Percentiles rank a stretch among this genome's conserved stretches.
Conservation (phyloP, 345 rosid species). For the Trapa incisa region DNA sequence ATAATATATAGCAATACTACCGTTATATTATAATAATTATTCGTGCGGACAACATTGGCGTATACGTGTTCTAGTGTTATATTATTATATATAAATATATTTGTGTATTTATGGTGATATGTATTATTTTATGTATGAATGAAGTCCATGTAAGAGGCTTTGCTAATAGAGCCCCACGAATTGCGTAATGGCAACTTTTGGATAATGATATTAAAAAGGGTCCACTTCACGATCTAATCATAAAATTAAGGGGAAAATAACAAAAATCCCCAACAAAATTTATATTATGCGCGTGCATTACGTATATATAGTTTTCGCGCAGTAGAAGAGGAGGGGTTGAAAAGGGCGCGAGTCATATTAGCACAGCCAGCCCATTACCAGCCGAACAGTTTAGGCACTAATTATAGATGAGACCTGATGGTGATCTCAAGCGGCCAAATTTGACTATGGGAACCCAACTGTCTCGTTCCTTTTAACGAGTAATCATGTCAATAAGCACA, state of each 20-base stretch:
- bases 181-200: slow-evolving; percentile 2
- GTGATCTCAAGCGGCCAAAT: not conserved
- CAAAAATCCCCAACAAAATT: not conserved
- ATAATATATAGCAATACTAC: too few species aligned
- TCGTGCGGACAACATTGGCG: too few species aligned
- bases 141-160: not conserved
- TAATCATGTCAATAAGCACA: too few species aligned
- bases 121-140: not conserved
- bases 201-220: not conserved
- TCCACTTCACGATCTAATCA: too few species aligned
- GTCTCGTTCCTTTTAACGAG: too few species aligned
- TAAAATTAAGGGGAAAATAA: not conserved
- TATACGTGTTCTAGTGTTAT: too few species aligned
- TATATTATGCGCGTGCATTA: not conserved
- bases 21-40: too few species aligned
- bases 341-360: not conserved
- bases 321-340: not conserved
- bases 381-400: not conserved
- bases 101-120: not conserved
- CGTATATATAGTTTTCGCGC: not conserved
- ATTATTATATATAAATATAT: not conserved
- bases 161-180: not conserved
- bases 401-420: not conserved
- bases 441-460: not conserved
- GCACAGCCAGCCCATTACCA: not conserved